These are phyloP conservation scores for Ophiostoma himal-ulmi DNA, from an alignment of 2,329 filamentous ascomycete species.

Conservation along the genomic window DNA sequence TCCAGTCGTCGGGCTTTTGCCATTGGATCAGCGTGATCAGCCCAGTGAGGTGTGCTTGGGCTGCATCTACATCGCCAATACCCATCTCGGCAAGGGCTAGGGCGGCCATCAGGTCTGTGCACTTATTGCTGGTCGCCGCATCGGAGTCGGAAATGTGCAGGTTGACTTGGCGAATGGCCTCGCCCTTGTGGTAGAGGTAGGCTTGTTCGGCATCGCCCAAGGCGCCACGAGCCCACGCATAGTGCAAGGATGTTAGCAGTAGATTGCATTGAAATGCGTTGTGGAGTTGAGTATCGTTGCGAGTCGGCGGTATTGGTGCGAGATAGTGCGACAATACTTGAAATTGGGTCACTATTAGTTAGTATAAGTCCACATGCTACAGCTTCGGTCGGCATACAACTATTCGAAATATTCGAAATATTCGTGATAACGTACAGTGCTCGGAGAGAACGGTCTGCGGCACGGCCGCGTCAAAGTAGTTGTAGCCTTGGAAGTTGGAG, in stretches of 20 bases:
- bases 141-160: not conserved
- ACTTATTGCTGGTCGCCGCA: not conserved
- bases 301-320: not conserved
- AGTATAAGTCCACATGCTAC: not conserved
- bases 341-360: slow-evolving; percentile 15
- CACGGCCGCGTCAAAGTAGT: not conserved
- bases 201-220: slow-evolving; percentile 14
- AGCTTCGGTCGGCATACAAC: not conserved
- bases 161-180: slow-evolving; percentile 16
- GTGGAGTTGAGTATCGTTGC: not conserved
- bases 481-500: not conserved
- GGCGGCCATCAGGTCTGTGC: slow-evolving; percentile 11
- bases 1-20: slow-evolving; percentile 10
- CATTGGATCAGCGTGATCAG: slow-evolving; percentile 11
- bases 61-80: slow-evolving; percentile 13
- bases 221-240: slow-evolving; percentile 17
- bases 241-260: slow-evolving; percentile 15
- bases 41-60: slow-evolving; percentile 16
- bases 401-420: too few species aligned
- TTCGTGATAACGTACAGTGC: not conserved
- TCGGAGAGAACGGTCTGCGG: not conserved
- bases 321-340: slow-evolving; percentile 8
- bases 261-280: not conserved
- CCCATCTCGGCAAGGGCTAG: slow-evolving; percentile 16
- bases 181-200: slow-evolving; percentile 14